Percentiles rank a stretch among this genome's conserved stretches.
Evolutionary conservation across 345 rosid species (phyloP).

Genomic region (Dovyalis caffra): DNA sequence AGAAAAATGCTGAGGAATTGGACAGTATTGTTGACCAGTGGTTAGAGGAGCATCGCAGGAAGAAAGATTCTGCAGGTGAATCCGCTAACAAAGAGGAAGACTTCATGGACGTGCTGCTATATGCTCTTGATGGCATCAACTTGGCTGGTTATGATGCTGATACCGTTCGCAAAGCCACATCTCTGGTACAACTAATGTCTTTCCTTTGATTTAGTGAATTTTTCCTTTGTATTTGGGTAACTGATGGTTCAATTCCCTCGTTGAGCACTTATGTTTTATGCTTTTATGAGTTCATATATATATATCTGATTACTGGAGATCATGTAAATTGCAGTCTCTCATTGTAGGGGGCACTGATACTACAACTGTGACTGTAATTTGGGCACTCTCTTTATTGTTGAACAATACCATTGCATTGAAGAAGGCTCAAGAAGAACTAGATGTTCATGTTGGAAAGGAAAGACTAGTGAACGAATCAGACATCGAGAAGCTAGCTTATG

Average conservation of each 20-base stretch:
- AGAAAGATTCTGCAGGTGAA: neutral
- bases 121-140: neutral
- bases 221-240: too few species aligned
- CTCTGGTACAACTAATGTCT: neutral
- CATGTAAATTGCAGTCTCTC: neutral
- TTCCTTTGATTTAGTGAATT: neutral
- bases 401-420: neutral
- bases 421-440: neutral
- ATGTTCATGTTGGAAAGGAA: neutral
- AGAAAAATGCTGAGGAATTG: slow-evolving; percentile 18
- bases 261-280: neutral
- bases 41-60: slow-evolving; percentile 27
- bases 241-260: too few species aligned
- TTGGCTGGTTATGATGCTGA: neutral
- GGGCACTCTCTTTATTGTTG: neutral
- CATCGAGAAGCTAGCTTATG: neutral
- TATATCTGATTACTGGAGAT: too few species aligned
- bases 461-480: neutral
- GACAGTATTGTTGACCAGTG: slow-evolving; percentile 8
- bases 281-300: neutral
- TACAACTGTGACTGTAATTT: neutral
- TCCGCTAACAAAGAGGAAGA: neutral
- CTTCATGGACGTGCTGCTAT: slow-evolving; percentile 26
- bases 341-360: neutral
- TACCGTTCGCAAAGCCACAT: slow-evolving; percentile 6